A percentile compares a stretch with the other conserved stretches of the same genome.
These are phyloP conservation scores for Emericellopsis terricola DNA, from an alignment of 495 filamentous ascomycete genomes.

Conservation along the genomic window DNA sequence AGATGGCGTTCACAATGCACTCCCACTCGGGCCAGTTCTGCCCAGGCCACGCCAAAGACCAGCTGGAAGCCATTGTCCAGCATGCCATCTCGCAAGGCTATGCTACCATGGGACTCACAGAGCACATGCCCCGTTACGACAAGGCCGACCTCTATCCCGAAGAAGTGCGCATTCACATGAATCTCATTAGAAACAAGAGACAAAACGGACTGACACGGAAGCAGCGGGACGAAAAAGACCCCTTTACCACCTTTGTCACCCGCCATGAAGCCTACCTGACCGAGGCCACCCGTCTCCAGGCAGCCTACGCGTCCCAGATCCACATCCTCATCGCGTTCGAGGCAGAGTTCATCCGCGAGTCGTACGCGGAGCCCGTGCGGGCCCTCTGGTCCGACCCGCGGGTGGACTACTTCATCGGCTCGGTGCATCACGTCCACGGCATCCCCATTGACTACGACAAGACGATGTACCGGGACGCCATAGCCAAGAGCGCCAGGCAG, in stretches of 20 bases:
- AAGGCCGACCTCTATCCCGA: constrained; percentile 76
- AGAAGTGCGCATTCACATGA: constrained; percentile 38
- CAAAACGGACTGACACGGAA: not conserved
- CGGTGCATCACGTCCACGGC: constrained; percentile 70
- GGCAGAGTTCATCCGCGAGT: constrained; percentile 69
- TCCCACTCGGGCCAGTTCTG: constrained; percentile 98
- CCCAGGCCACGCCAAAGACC: constrained; percentile 65
- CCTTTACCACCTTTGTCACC: constrained; percentile 12
- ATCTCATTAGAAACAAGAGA: not conserved
- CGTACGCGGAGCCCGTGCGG: constrained; percentile 38
- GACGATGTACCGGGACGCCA: constrained; percentile 43
- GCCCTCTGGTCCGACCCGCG: constrained; percentile 36
- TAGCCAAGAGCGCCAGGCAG: constrained; percentile 6
- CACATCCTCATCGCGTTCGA: constrained; percentile 81
- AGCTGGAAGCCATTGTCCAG: constrained; percentile 66
- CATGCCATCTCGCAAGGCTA: constrained; percentile 64
- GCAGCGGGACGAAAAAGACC: constrained; percentile 1
- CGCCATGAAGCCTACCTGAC: constrained; percentile 53
- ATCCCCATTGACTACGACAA: constrained; percentile 80
- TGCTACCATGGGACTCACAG: constrained; percentile 73
- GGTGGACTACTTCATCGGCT: constrained; percentile 81
- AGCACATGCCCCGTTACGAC: constrained; percentile 77
- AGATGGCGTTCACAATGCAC: constrained; percentile 96
- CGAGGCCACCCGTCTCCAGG: constrained; percentile 54
- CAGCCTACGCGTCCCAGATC: constrained; percentile 52